Conservation (phyloP, 2,329 filamentous ascomycete genomes). For the Botryotinia globosa region DNA sequence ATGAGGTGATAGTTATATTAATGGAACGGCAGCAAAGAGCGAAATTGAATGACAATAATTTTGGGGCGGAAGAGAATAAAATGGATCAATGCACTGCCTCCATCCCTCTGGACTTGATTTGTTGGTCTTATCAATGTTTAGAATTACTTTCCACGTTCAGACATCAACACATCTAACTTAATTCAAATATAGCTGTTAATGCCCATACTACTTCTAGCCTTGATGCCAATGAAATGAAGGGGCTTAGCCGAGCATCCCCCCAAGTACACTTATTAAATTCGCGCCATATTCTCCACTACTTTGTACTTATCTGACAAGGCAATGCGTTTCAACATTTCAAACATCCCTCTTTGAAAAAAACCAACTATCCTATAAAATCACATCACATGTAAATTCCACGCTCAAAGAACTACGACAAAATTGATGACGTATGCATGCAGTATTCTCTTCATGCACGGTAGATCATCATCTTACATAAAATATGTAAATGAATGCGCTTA, state of each 20-base stretch:
- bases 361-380: too few relatives aligned
- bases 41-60: background rate
- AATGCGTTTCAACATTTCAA: background rate
- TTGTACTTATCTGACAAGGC: background rate
- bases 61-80: background rate
- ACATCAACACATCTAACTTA: background rate
- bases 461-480: background rate
- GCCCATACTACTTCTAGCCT: background rate
- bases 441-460: background rate
- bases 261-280: too few relatives aligned
- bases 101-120: background rate
- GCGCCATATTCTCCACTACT: background rate
- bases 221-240: background rate
- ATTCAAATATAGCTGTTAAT: too few relatives aligned
- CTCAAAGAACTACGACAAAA: background rate
- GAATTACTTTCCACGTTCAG: background rate
- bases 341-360: background rate
- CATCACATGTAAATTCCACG: background rate
- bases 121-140: background rate
- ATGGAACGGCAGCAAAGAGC: background rate
- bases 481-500: background rate
- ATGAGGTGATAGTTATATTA: background rate
- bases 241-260: background rate
- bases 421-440: conserved; percentile 5
- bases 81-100: background rate